Conservation (phyloP, 768 basidiomycete species). For the Gymnopilus dilepis region DNA sequence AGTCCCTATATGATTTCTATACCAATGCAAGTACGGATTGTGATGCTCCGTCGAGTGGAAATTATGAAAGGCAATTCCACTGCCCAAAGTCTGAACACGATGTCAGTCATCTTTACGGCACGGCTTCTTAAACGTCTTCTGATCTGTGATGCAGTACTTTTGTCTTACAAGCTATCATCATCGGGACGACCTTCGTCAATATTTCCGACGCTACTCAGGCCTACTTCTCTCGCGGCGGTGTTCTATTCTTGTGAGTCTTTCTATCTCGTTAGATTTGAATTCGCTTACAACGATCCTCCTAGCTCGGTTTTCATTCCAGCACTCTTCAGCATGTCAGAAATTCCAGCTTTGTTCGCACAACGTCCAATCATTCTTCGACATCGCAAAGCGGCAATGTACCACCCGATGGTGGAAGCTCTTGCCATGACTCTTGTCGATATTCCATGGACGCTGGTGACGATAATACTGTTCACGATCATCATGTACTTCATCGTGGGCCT, state of each 20-base stretch:
- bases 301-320: conserved; percentile 64
- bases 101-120: conserved; percentile 21
- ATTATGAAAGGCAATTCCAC: conserved; percentile 44
- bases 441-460: conserved; percentile 57
- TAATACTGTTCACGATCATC: conserved; percentile 49
- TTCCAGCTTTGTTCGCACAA: conserved; percentile 65
- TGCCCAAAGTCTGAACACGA: conserved; percentile 34
- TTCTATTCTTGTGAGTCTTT: conserved; percentile 67
- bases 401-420: conserved; percentile 43
- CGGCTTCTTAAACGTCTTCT: conserved; percentile 32
- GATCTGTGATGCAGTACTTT: conserved; percentile 31
- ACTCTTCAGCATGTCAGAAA: conserved; percentile 68
- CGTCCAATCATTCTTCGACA: conserved; percentile 66
- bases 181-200: conserved; percentile 68
- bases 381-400: conserved; percentile 63
- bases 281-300: conserved; percentile 26
- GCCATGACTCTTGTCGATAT: conserved; percentile 67
- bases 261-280: background rate
- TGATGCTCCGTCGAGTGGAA: conserved; percentile 46
- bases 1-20: conserved; percentile 45
- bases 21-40: conserved; percentile 47
- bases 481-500: conserved; percentile 69
- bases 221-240: conserved; percentile 74
- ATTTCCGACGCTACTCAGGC: conserved; percentile 56
- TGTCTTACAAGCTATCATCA: conserved; percentile 43